Evolutionary conservation across 441 rosid genomes (phyloP), one percentile per base, ranked within the genome.

Genomic region (Dalechampia spathulata): DNA sequence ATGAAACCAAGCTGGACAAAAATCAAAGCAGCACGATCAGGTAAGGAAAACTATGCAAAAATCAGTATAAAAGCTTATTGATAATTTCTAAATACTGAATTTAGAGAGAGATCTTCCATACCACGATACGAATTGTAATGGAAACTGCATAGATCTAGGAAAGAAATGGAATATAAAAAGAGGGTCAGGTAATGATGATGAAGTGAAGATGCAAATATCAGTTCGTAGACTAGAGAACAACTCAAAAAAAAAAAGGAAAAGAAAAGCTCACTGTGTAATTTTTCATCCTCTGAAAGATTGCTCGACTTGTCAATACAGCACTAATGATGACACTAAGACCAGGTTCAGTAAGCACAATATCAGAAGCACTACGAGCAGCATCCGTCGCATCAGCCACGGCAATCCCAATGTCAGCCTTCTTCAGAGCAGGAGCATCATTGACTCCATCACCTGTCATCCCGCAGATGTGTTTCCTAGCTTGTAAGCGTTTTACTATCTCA

Each of bases 401-500:
- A 66, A 93, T 93, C 32, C 99, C 99, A 60, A 93, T 93, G 72
- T 93, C 99, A 54, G 99, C 99, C 64, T 87, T 93, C 79, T 93
- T 93, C 51, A 93, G 87, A 67, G 99, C 99, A 62, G 99, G 99
- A 7, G 99, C 97, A 72, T 93, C 99, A 58, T 93, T 93, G 39
- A 93, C 99, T 63, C 99, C 99, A 77, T 93, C 99, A 53, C 99
- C 97, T 19, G 99, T 93, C 99, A 93, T 93, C 25, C 99, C 99
- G 72, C 97, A 89, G 6, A 89, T 83, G 64, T 93, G 97, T 60
- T 85, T 93, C 77, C 92, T 85, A 4, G 95, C 97, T 86, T 93
- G 99, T 69, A 93, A 58, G 13, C 96, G 81, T 66, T 89, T 89
- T 51, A 93, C 96, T 40, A 89, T 93, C 84, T 93, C 97, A 62